A percentile compares a stretch with the other conserved stretches of the same genome.
Evolutionary conservation across 352 stramenopile genomes (phyloP).

Genomic region (Pythium scleroteichum): DNA sequence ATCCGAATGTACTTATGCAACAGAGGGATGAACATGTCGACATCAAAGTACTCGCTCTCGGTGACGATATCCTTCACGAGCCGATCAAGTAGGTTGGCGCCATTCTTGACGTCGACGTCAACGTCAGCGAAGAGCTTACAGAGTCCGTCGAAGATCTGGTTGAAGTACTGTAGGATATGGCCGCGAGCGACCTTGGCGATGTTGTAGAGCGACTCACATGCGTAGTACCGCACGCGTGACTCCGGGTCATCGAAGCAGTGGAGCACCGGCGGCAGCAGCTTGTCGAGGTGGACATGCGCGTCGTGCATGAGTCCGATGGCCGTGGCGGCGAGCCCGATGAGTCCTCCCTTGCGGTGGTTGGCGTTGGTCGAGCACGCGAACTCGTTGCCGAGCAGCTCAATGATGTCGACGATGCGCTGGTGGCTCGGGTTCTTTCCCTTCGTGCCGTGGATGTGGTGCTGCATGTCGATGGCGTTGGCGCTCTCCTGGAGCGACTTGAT

Average conservation of each 20-base stretch:
- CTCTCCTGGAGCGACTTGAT: constrained; percentile 97
- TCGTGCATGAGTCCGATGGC: constrained; percentile 97
- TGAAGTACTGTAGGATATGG: constrained; percentile 97
- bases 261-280: constrained; percentile 96
- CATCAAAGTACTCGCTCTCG: constrained; percentile 97
- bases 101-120: constrained; percentile 99
- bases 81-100: constrained; percentile 85
- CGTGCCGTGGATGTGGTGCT: constrained; percentile 53
- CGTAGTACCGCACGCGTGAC: constrained; percentile 98
- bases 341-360: constrained; percentile 98
- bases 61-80: constrained; percentile 99
- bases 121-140: constrained; percentile 98
- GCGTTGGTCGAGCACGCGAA: constrained; percentile 98
- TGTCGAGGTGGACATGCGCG: constrained; percentile 90
- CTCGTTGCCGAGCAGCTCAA: constrained; percentile 96
- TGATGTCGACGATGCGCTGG: constrained; percentile 92
- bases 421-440: constrained; percentile 50
- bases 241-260: constrained; percentile 99
- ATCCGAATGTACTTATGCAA: constrained; percentile 99
- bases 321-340: constrained; percentile 97
- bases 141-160: constrained; percentile 98
- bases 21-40: constrained; percentile 98
- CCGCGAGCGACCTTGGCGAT: constrained; percentile 97
- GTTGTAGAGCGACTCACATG: constrained; percentile 99
- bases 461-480: constrained; percentile 73